Evolutionary conservation across 139 green algal genomes (phyloP).

Genomic region (Haematococcus lacustris): DNA sequence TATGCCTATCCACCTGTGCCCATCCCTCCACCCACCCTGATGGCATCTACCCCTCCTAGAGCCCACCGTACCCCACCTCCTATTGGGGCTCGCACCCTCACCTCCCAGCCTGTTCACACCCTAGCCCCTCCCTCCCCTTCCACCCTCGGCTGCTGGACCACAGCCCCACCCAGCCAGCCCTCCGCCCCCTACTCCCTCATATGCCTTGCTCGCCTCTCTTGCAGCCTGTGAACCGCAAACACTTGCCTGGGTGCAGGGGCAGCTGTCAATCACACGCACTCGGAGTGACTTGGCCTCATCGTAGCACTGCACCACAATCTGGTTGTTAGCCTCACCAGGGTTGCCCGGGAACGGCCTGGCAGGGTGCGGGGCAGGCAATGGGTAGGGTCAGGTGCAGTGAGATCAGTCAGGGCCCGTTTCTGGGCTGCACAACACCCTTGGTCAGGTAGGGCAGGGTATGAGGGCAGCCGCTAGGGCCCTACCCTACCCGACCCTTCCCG

Average conservation of each 20-base stretch:
- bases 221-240: not conserved
- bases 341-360: not conserved
- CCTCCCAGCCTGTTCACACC: too few species aligned
- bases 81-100: too few species aligned
- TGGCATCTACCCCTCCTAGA: too few species aligned
- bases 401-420: not conserved
- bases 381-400: not conserved
- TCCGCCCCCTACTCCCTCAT: too few species aligned
- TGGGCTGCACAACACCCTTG: not conserved
- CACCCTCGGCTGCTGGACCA: too few species aligned
- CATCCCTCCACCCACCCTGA: too few species aligned
- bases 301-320: constrained; percentile 21
- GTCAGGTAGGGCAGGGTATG: too few species aligned
- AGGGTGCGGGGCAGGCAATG: not conserved
- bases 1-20: too few species aligned
- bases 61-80: too few species aligned
- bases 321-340: not conserved
- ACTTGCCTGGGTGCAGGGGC: not conserved
- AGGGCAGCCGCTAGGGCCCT: not conserved
- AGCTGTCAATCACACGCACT: not conserved
- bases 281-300: not conserved
- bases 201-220: too few species aligned
- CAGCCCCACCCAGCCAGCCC: too few species aligned
- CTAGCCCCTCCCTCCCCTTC: not conserved
- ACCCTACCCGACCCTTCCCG: not conserved